phyloP scores from a whole-genome alignment of 2,329 filamentous ascomycete genomes.

The Plenodomus tracheiphilus region DNA sequence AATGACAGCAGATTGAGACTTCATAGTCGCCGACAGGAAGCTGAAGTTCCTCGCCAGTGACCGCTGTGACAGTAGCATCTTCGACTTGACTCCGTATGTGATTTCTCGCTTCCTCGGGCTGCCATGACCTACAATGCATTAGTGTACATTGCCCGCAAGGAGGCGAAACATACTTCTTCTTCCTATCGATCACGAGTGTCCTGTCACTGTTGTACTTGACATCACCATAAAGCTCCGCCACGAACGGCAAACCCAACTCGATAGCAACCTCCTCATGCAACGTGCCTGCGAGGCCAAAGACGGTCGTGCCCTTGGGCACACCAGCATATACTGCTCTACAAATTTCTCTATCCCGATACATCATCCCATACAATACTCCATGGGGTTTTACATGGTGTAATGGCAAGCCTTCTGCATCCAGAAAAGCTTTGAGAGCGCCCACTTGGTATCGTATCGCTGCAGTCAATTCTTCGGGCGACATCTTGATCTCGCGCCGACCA shows the following conservation, averaged over 20 bases:
- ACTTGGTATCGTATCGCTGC: conserved; percentile 65
- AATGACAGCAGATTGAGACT: conserved; percentile 51
- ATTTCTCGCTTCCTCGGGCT: conserved; percentile 45
- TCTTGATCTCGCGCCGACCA: conserved; percentile 64
- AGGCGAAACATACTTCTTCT: conserved; percentile 53
- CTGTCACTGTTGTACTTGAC: conserved; percentile 58
- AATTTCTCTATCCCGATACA: conserved; percentile 55
- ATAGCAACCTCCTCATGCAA: conserved; percentile 58
- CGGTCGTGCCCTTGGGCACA: conserved; percentile 54
- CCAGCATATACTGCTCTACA: conserved; percentile 59
- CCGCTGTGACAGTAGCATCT: conserved; percentile 45
- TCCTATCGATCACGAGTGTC: conserved; percentile 59
- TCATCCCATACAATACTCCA: conserved; percentile 63
- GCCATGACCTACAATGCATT: conserved; percentile 42
- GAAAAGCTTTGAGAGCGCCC: conserved; percentile 63
- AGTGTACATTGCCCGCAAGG: neutral
- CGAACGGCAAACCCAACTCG: conserved; percentile 57
- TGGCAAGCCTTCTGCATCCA: conserved; percentile 59
- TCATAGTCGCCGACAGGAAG: conserved; percentile 48
- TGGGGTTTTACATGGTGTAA: conserved; percentile 68
- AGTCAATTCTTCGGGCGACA: conserved; percentile 60
- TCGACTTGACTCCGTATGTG: conserved; percentile 49
- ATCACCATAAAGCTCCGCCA: conserved; percentile 60
- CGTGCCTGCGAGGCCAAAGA: conserved; percentile 60
- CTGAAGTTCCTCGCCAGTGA: conserved; percentile 48